Evolutionary conservation across 257 asterid species (phyloP).

Genomic region (Przewalskia tangutica): DNA sequence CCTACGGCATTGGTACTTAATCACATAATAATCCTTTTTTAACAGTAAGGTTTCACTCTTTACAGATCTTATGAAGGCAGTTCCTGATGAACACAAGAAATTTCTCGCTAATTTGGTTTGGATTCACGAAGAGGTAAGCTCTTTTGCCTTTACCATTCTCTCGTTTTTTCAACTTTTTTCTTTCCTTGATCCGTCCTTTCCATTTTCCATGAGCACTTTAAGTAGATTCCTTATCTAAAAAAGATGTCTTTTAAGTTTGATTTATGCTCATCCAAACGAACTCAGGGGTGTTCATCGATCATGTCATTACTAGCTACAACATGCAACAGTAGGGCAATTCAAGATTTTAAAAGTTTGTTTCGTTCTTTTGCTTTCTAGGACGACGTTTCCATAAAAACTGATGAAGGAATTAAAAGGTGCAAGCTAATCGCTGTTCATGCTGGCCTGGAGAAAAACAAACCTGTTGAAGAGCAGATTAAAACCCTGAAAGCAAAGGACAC

Average conservation of each 20-base stretch:
- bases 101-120: constrained; percentile 84
- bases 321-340: neutral
- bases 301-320: neutral
- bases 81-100: constrained; percentile 76
- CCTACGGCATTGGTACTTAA: neutral
- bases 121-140: constrained; percentile 80
- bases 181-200: neutral
- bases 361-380: constrained; percentile 32
- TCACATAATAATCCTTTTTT: neutral
- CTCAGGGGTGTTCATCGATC: neutral
- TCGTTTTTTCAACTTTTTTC: neutral
- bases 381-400: constrained; percentile 56
- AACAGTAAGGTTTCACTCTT: neutral
- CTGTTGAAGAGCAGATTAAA: constrained; percentile 49
- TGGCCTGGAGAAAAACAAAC: constrained; percentile 61
- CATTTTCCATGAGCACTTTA: neutral
- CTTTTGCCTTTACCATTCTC: neutral
- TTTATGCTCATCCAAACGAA: neutral
- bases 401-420: constrained; percentile 47
- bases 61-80: constrained; percentile 66
- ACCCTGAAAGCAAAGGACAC: constrained; percentile 71
- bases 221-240: neutral
- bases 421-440: constrained; percentile 83
- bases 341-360: neutral
- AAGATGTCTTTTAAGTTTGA: neutral